phyloP scores from a whole-genome alignment of 306 rosid species.

The Quercus gilva region DNA sequence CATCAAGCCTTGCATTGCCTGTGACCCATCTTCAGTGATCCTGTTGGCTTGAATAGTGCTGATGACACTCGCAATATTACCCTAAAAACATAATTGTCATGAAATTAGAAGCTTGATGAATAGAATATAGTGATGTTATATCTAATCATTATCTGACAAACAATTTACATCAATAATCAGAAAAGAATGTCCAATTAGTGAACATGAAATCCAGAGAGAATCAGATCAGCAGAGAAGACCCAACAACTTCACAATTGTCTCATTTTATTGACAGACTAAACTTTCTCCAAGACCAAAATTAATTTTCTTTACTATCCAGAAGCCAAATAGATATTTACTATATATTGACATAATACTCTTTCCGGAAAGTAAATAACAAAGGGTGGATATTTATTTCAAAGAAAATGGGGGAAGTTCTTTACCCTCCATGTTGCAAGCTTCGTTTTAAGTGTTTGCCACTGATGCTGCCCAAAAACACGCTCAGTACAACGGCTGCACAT shows the following conservation, averaged over 20 bases:
- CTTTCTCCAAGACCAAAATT: background rate
- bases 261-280: background rate
- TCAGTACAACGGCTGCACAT: constrained; percentile 67
- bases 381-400: background rate
- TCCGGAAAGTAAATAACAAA: background rate
- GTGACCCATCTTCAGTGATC: constrained; percentile 66
- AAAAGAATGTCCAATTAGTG: background rate
- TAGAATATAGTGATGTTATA: background rate
- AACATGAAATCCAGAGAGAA: background rate
- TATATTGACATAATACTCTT: background rate
- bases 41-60: constrained; percentile 76
- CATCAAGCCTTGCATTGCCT: constrained; percentile 63
- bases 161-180: background rate
- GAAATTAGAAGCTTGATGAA: background rate
- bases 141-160: background rate
- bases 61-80: constrained; percentile 68
- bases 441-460: constrained; percentile 74
- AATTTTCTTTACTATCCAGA: background rate
- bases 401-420: constrained; percentile 21
- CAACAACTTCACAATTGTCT: background rate
- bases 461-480: constrained; percentile 74
- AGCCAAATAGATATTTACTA: background rate
- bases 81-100: constrained; percentile 41
- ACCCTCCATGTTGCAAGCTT: constrained; percentile 88
- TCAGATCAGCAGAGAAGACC: background rate